phyloP scores from a whole-genome alignment of 2,329 filamentous ascomycete species.

The Raffaelea arxii region DNA sequence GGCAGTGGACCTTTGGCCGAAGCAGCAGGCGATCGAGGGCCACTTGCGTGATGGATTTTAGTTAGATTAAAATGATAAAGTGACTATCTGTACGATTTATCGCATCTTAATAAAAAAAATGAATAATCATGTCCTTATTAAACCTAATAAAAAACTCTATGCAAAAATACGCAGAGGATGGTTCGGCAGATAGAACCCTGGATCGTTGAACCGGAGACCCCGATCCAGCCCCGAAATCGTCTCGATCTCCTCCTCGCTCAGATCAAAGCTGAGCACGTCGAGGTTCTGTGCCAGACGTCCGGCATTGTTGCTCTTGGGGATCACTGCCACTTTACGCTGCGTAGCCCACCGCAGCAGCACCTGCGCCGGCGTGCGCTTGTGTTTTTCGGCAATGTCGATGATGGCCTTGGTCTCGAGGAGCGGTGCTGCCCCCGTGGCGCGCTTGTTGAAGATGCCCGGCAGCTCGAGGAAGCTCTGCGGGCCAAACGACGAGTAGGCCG shows the following conservation, averaged over 20 bases:
- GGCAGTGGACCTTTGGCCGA: background rate
- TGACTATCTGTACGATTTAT: too few relatives aligned
- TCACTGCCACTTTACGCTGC: slow-evolving; percentile 69
- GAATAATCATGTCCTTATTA: background rate
- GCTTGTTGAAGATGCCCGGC: slow-evolving; percentile 2
- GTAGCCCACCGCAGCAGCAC: slow-evolving; percentile 80
- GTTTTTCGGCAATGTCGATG: slow-evolving; percentile 56
- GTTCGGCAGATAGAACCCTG: slow-evolving; percentile 15
- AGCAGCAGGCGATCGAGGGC: background rate
- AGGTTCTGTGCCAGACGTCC: slow-evolving; percentile 42
- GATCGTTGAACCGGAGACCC: slow-evolving; percentile 51
- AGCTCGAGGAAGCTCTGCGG: slow-evolving; percentile 27
- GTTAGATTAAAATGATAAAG: too few relatives aligned
- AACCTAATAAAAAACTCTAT: background rate
- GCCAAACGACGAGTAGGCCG: slow-evolving; percentile 78
- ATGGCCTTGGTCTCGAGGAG: slow-evolving; percentile 27
- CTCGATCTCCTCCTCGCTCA: slow-evolving; percentile 43
- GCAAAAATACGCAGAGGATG: slow-evolving; percentile 9
- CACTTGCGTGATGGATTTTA: too few relatives aligned
- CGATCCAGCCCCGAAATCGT: slow-evolving; percentile 42
- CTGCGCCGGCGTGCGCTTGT: slow-evolving; percentile 66
- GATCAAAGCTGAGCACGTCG: slow-evolving; percentile 43
- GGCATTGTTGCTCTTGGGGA: slow-evolving; percentile 55
- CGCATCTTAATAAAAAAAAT: background rate
- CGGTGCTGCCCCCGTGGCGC: background rate